Evolutionary conservation across 2,329 filamentous ascomycete species (phyloP).

Genomic region (Aspergillus bombycis): DNA sequence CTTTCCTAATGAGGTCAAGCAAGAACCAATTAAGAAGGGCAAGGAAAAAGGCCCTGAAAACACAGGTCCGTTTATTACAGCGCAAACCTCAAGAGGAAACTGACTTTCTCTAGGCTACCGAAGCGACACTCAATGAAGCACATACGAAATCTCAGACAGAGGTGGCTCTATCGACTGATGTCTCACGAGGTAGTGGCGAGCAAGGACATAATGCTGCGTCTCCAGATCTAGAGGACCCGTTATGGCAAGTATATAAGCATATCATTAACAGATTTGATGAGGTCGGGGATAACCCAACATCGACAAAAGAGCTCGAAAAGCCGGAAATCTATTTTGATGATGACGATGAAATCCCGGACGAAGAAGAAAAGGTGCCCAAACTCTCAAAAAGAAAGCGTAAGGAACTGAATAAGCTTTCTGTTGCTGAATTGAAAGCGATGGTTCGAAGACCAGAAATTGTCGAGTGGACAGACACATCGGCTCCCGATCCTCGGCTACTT

Average conservation of each 20-base stretch:
- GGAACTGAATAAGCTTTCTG: slow-evolving; percentile 85
- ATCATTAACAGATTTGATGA: slow-evolving; percentile 80
- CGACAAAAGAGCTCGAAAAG: slow-evolving; percentile 71
- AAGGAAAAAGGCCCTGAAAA: slow-evolving; percentile 92
- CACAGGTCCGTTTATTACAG: slow-evolving; percentile 50
- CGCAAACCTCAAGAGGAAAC: slow-evolving; percentile 7
- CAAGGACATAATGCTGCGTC: slow-evolving; percentile 52
- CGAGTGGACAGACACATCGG: slow-evolving; percentile 95
- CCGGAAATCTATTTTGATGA: slow-evolving; percentile 83
- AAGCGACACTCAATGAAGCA: slow-evolving; percentile 8
- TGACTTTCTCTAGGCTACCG: slow-evolving; percentile 36
- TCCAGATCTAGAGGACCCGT: slow-evolving; percentile 70
- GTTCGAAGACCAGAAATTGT: slow-evolving; percentile 91
- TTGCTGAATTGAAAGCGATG: slow-evolving; percentile 91
- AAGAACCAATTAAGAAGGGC: slow-evolving; percentile 94
- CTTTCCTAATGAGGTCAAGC: slow-evolving; percentile 66
- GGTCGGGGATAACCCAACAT: slow-evolving; percentile 63
- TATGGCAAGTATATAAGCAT: slow-evolving; percentile 80
- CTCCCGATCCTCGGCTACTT: slow-evolving; percentile 82
- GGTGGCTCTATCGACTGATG: slow-evolving; percentile 16
- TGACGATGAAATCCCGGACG: slow-evolving; percentile 82
- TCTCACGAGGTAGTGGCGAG: slow-evolving; percentile 36
- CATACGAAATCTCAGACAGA: slow-evolving; percentile 7
- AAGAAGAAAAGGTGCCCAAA: slow-evolving; percentile 67
- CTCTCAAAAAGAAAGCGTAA: slow-evolving; percentile 96